Evolutionary conservation across 106 monocot genomes (phyloP).

Genomic region (Apostasia ramifera): DNA sequence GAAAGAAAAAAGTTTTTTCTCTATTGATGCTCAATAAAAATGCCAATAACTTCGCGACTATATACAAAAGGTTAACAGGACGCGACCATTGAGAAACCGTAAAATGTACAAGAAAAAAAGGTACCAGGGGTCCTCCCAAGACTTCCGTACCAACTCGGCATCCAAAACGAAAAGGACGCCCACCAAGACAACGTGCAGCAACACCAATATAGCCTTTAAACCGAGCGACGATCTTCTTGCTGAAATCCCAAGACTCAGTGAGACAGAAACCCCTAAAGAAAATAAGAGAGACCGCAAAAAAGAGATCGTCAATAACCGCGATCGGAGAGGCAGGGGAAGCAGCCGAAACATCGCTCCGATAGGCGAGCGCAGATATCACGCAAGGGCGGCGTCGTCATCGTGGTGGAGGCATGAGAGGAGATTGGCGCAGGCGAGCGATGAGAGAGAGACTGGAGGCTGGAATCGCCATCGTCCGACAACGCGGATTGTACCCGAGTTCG

Average conservation of each 20-base stretch:
- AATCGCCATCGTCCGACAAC: no score
- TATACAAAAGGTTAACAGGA: neutral
- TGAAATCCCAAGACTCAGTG: conserved; percentile 11
- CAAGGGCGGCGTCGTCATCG: no score
- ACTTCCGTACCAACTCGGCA: conserved; percentile 29
- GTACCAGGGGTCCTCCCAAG: conserved; percentile 45
- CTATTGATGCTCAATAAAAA: no score
- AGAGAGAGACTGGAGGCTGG: no score
- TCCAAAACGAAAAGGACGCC: conserved; percentile 55
- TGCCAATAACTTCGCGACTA: neutral
- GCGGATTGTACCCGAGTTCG: no score
- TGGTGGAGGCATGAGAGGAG: no score
- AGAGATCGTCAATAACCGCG: neutral
- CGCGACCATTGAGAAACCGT: no score
- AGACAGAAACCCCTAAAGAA: neutral
- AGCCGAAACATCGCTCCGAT: conserved; percentile 10
- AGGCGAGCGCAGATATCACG: neutral
- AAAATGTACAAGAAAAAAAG: neutral
- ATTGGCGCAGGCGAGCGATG: no score
- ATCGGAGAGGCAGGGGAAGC: conserved; percentile 14
- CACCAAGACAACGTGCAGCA: conserved; percentile 43
- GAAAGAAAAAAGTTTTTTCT: no score
- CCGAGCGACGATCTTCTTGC: conserved; percentile 43
- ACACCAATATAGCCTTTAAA: conserved; percentile 40
- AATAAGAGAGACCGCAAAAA: neutral